Evolutionary conservation across 169 alveolate species (phyloP), one percentile per base, ranked within the genome.

Genomic region (Plasmodium billcollinsi): DNA sequence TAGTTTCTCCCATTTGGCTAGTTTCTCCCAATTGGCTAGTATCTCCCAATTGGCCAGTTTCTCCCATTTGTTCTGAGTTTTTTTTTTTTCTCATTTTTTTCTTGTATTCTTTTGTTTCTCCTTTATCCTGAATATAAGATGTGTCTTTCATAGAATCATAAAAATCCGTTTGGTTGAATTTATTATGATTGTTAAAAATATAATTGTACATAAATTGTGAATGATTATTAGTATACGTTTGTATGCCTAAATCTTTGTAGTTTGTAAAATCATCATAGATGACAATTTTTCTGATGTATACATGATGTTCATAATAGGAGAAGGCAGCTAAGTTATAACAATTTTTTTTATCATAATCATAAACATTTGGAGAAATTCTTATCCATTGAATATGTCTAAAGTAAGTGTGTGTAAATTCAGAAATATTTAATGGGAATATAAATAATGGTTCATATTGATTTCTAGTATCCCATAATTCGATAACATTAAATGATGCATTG

Each of bases 381-480:
- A 86, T 66, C 97, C 97, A 94, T 66, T 70, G 88, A 20, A 94
- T 74, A 63, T 93, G 73, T 63, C 97, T 88, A 71, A 90, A 91
- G 54, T 95, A 43, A 0, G 94, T 73, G 2, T 93, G 89, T 21
- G 88, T 24, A 70, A 73, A 80, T 58, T 88, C 95, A 0, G 95
- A 66, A 1, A 94, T 66, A 7, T 94, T 91, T n/a, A 94, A 26
- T 21, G 96, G 96, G 26, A 94, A 91, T 20, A 89, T 91, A 67
- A 93, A 73, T 18, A 94, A 15, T 15, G 96, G 96, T 67, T 78
- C 89, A 67, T 61, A 56, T 39, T 95, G 96, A 49, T 75, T 74
- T 21, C 96, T 29, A 56, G 93, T 61, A 78, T 94, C 96, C 90
- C 94, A 93, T n/a, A 94, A n/a, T 54, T 88, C 94, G 0, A 94